Percentiles rank a stretch among this genome's conserved stretches.
Conservation (phyloP, 2,329 filamentous ascomycete species). For the Aspergillus aculeatus region DNA sequence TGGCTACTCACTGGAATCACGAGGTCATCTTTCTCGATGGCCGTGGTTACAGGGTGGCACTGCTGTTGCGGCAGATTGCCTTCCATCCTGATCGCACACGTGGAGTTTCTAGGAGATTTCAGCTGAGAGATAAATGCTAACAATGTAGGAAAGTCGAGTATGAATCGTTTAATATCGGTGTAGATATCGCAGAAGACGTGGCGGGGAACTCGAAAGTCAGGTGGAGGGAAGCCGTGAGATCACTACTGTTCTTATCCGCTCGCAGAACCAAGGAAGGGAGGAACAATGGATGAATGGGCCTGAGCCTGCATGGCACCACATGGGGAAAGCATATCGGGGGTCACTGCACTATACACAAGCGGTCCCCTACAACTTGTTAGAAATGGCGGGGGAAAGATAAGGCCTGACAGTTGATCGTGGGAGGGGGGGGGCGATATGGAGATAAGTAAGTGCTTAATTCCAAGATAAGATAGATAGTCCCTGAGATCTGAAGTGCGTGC, state of each 20-base stretch:
- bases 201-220: background rate
- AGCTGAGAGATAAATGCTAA: background rate
- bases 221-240: background rate
- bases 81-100: conserved; percentile 13
- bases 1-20: conserved; percentile 40
- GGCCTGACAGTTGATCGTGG: background rate
- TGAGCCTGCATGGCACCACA: background rate
- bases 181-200: background rate
- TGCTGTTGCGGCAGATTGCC: conserved; percentile 20
- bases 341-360: background rate
- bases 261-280: background rate
- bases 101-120: background rate
- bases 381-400: conserved; percentile 1
- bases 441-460: background rate
- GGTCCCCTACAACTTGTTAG: background rate
- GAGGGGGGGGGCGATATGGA: background rate
- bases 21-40: conserved; percentile 45
- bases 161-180: background rate
- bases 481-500: too few relatives aligned
- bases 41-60: conserved; percentile 28
- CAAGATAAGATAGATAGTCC: too few relatives aligned
- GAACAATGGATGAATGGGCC: background rate
- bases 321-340: background rate
- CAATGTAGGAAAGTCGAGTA: background rate
- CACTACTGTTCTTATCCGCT: background rate